Evolutionary conservation across 305 asterid species (phyloP), one percentile per base, ranked within the genome.

Genomic region (Stenogyne calaminthoides): DNA sequence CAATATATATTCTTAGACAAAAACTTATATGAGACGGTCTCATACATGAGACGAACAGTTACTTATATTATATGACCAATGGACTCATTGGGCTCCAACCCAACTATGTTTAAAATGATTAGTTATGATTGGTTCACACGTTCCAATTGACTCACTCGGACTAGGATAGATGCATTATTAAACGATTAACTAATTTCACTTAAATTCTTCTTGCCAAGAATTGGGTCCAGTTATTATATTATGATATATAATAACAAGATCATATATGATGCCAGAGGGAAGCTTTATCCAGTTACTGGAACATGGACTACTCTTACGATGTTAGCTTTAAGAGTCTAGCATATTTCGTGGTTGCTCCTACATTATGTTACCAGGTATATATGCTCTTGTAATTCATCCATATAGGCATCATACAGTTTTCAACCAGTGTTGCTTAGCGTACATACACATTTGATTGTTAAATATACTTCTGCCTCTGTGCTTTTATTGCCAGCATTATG

Each of bases 331-430:
- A 84, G 87, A 88, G 95, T 83, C 79, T 95, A 80, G 91, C 56
- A 52, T 95, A 95, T 86, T 92, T 95, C 84, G 84, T 92, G 93
- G 85, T 91, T 78, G 97, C 99, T 80, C 99, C 99, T 42, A 95
- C 99, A 14, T 78, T 95, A 61, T 95, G 99, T 82, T 95, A 92
- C 83, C 99, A 95, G 97, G 99, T 95, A 85, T 70, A 62, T 46
- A 57, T 25, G 37, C 74, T 62, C 39, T 68, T 79, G 61, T 75
- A 69, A 56, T 36, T 46, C 63, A 65, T 55, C 49, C 60, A 54
- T 73, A 27, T 10, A 52, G 60, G 74, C 40, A 56, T 47, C 77
- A 56, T 18, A 46, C 58, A 64, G 22, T 72, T 49, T 63, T 29
- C 52, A 16, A 61, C 49, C 54, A 70, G 19, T 73, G 32, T 56